Conservation (phyloP, 2,329 filamentous ascomycete genomes). For the Akanthomyces lecanii region DNA sequence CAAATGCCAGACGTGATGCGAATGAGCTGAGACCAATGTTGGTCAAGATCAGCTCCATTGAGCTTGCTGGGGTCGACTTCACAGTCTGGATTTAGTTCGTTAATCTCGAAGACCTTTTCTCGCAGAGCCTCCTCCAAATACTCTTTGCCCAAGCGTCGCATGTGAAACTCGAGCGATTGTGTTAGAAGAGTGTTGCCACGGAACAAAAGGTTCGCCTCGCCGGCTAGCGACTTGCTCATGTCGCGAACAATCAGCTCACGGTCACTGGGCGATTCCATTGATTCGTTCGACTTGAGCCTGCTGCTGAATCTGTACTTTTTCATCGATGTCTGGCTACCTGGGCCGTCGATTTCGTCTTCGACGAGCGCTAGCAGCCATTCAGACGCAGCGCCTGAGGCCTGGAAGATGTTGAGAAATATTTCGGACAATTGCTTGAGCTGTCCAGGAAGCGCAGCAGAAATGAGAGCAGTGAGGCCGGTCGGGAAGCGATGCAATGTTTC, state of each 20-base stretch:
- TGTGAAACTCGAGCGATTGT: slow-evolving; percentile 89
- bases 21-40: slow-evolving; percentile 78
- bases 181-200: slow-evolving; percentile 91
- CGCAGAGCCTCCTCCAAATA: slow-evolving; percentile 83
- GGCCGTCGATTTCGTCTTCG: slow-evolving; percentile 94
- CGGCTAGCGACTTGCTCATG: slow-evolving; percentile 71
- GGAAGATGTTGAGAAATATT: slow-evolving; percentile 87
- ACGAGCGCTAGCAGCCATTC: slow-evolving; percentile 93
- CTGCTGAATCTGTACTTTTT: slow-evolving; percentile 70
- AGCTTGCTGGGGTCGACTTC: slow-evolving; percentile 90
- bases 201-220: slow-evolving; percentile 92
- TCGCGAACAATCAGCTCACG: slow-evolving; percentile 70
- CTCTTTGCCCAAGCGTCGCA: slow-evolving; percentile 89
- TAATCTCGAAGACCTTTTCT: slow-evolving; percentile 85
- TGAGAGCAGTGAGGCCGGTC: slow-evolving; percentile 77
- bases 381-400: slow-evolving; percentile 76
- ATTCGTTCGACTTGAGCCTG: slow-evolving; percentile 67
- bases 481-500: slow-evolving; percentile 82
- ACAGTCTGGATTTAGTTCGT: slow-evolving; percentile 84
- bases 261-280: slow-evolving; percentile 57
- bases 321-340: slow-evolving; percentile 73
- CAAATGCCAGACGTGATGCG: slow-evolving; percentile 77
- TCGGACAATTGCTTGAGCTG: slow-evolving; percentile 80
- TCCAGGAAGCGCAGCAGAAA: slow-evolving; percentile 72
- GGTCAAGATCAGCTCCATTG: slow-evolving; percentile 65